Evolutionary conservation across 2,329 filamentous ascomycete genomes (phyloP).

Genomic region (Piedraia hortae): DNA sequence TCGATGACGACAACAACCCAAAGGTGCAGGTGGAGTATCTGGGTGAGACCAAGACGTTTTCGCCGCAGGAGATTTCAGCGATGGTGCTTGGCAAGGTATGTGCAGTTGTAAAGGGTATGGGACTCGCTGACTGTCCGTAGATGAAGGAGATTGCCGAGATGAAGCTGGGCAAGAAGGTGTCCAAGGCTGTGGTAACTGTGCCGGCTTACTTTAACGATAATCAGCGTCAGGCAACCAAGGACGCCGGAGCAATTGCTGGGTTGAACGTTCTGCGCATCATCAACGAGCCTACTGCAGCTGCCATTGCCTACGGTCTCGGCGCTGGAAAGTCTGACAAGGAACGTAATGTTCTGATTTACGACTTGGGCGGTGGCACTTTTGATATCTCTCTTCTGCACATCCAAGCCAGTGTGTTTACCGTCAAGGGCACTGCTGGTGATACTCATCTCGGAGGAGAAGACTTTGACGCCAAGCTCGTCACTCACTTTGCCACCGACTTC

Average conservation of each 20-base stretch:
- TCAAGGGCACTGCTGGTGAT: constrained; percentile 93
- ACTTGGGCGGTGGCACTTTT: constrained; percentile 98
- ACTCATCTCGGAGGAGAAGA: constrained; percentile 89
- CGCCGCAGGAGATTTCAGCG: constrained; percentile 92
- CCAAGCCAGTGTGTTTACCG: constrained; percentile 96
- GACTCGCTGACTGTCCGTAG: constrained; percentile 20
- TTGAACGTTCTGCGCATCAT: constrained; percentile 99
- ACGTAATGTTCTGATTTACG: constrained; percentile 97
- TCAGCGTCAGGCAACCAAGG: constrained; percentile 98
- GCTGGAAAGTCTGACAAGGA: constrained; percentile 49
- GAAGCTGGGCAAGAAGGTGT: constrained; percentile 96
- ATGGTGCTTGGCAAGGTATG: constrained; percentile 94
- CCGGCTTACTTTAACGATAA: constrained; percentile 99
- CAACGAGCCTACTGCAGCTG: constrained; percentile 96
- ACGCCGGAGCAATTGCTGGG: constrained; percentile 88
- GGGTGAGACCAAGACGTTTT: constrained; percentile 83
- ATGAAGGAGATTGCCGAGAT: constrained; percentile 98
- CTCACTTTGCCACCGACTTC: constrained; percentile 95
- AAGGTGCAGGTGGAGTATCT: constrained; percentile 91
- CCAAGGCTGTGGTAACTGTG: constrained; percentile 97
- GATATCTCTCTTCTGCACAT: constrained; percentile 99
- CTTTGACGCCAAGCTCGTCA: constrained; percentile 86
- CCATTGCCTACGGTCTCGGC: constrained; percentile 82
- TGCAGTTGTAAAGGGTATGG: neutral
- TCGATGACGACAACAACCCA: constrained; percentile 68